These are phyloP conservation scores for Phytophthora fragariaefolia DNA, from an alignment of 352 stramenopile genomes.

Conservation along the genomic window DNA sequence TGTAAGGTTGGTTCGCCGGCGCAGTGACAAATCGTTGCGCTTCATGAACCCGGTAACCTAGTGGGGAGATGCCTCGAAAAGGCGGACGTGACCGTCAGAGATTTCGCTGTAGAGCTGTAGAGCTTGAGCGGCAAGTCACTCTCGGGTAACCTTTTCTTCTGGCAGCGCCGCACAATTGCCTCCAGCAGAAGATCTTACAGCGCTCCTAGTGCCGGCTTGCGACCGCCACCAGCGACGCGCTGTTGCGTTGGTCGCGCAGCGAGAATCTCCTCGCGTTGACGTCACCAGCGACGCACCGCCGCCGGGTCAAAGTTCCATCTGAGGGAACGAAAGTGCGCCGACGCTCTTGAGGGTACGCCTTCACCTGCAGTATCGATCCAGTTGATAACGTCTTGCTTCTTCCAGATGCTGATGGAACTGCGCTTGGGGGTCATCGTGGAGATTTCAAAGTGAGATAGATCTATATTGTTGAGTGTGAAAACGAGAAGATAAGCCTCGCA, in stretches of 20 bases:
- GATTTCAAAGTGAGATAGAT: not conserved
- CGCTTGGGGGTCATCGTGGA: not conserved
- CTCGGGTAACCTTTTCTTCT: slow-evolving; percentile 3
- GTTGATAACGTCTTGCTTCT: not conserved
- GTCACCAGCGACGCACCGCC: not conserved
- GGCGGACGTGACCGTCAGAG: not conserved
- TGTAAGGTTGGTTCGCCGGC: not conserved
- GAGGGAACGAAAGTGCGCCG: not conserved
- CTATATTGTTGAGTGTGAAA: not conserved
- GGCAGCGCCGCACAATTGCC: not conserved
- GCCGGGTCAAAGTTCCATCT: not conserved
- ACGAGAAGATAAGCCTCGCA: not conserved
- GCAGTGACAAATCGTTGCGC: not conserved
- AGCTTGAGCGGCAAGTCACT: not conserved
- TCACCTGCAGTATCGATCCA: slow-evolving; percentile 4
- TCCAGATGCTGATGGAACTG: not conserved
- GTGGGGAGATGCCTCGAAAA: not conserved
- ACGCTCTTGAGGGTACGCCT: not conserved
- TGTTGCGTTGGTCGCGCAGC: not conserved
- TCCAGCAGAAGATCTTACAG: not conserved
- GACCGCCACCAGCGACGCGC: not conserved
- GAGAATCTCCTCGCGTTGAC: slow-evolving; percentile 2
- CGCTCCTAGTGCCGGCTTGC: not conserved
- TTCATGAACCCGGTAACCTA: not conserved
- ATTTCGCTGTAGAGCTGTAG: not conserved